These are phyloP conservation scores for Infundibulicybe gibba DNA, from an alignment of 768 basidiomycete genomes.

Conservation along the genomic window DNA sequence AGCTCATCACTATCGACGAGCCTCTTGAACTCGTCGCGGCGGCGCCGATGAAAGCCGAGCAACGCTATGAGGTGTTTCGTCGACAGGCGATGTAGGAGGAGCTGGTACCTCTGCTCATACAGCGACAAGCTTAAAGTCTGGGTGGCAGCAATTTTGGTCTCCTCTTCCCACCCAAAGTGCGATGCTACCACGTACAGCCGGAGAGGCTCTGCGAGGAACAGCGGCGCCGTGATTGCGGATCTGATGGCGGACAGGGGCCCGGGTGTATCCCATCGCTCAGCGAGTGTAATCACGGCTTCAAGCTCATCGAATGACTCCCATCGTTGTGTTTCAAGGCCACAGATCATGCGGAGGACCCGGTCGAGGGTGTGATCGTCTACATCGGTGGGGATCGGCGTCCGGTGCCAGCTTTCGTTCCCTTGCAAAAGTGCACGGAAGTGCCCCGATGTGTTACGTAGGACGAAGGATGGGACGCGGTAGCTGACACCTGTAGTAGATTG, in stretches of 20 bases:
- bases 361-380: slow-evolving; percentile 32
- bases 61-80: slow-evolving; percentile 31
- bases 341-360: slow-evolving; percentile 35
- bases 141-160: slow-evolving; percentile 36
- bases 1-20: slow-evolving; percentile 27
- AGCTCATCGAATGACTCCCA: slow-evolving; percentile 39
- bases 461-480: slow-evolving; percentile 40
- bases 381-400: slow-evolving; percentile 18
- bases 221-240: slow-evolving; percentile 33
- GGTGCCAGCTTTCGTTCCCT: slow-evolving; percentile 1
- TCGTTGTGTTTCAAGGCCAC: slow-evolving; percentile 33
- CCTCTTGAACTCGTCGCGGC: slow-evolving; percentile 32
- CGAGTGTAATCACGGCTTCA: slow-evolving; percentile 33
- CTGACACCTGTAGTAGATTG: slow-evolving; percentile 35
- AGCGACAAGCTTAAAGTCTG: slow-evolving; percentile 37
- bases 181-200: slow-evolving; percentile 44
- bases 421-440: slow-evolving; percentile 45
- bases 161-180: slow-evolving; percentile 40
- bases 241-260: slow-evolving; percentile 41
- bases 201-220: slow-evolving; percentile 40
- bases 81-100: slow-evolving; percentile 28
- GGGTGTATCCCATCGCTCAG: slow-evolving; percentile 43
- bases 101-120: slow-evolving; percentile 25
- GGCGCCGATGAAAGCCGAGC: slow-evolving; percentile 34
- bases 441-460: slow-evolving; percentile 31